These are phyloP conservation scores for Tuber aestivum DNA, from an alignment of 495 filamentous ascomycete species.

Conservation along the genomic window DNA sequence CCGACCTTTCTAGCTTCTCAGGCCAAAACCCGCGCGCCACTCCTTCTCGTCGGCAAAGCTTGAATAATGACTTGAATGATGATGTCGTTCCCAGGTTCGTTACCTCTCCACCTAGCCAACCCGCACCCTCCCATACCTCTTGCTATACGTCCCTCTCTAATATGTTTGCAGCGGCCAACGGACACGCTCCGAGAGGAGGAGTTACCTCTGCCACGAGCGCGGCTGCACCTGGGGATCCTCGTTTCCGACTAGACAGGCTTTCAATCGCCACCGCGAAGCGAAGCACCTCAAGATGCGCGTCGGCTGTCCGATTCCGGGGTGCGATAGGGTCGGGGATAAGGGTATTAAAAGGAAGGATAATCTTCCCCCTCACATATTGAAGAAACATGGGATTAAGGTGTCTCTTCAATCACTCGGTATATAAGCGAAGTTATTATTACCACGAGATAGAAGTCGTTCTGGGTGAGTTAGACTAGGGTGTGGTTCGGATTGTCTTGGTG, in stretches of 20 bases:
- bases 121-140: neutral
- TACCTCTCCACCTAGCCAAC: neutral
- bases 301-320: constrained; percentile 9
- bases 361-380: neutral
- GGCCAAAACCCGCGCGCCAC: neutral
- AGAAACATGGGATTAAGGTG: neutral
- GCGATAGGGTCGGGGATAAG: constrained; percentile 7
- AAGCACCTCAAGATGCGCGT: neutral
- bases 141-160: neutral
- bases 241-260: constrained; percentile 7
- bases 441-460: too few species aligned
- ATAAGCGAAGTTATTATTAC: too few species aligned
- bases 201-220: neutral
- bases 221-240: neutral
- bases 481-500: too few species aligned
- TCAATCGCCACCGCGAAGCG: neutral
- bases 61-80: neutral
- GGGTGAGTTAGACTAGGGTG: too few species aligned
- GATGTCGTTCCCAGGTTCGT: neutral
- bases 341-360: constrained; percentile 22
- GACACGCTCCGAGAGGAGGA: neutral
- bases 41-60: neutral
- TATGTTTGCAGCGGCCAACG: neutral
- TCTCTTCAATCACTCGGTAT: neutral
- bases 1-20: too few species aligned